These are phyloP conservation scores for Populus deltoides DNA, from an alignment of 345 rosid genomes.

Conservation along the genomic window DNA sequence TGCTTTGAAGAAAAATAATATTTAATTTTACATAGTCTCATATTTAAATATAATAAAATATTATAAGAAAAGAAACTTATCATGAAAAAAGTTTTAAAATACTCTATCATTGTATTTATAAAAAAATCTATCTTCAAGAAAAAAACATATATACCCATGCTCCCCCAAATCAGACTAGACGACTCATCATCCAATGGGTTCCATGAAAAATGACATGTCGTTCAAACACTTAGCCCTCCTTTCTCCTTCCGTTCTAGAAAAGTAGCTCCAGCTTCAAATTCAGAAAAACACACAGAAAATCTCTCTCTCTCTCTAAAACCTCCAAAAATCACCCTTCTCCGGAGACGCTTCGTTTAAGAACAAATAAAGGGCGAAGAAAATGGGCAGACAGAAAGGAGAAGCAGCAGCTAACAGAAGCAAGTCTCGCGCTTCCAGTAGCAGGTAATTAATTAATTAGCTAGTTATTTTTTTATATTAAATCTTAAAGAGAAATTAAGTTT, in stretches of 20 bases:
- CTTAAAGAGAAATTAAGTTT: not conserved
- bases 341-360: not conserved
- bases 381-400: not conserved
- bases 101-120: too few relatives aligned
- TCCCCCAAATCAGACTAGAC: not conserved
- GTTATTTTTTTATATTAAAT: too few relatives aligned
- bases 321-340: not conserved
- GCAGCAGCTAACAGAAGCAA: not conserved
- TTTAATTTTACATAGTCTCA: too few relatives aligned
- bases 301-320: not conserved
- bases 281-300: not conserved
- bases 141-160: not conserved
- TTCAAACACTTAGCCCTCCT: not conserved
- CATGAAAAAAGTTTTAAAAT: too few relatives aligned
- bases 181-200: not conserved
- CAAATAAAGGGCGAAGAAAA: not conserved
- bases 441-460: not conserved
- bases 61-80: not conserved
- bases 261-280: not conserved
- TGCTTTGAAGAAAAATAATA: too few relatives aligned
- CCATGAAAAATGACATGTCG: not conserved
- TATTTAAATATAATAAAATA: too few relatives aligned
- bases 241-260: not conserved
- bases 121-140: too few relatives aligned
- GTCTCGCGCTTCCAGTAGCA: not conserved